Base-by-base conservation (phyloP, 805 yeast genomes). In the Saccharomyces kudriavzevii region DNA sequence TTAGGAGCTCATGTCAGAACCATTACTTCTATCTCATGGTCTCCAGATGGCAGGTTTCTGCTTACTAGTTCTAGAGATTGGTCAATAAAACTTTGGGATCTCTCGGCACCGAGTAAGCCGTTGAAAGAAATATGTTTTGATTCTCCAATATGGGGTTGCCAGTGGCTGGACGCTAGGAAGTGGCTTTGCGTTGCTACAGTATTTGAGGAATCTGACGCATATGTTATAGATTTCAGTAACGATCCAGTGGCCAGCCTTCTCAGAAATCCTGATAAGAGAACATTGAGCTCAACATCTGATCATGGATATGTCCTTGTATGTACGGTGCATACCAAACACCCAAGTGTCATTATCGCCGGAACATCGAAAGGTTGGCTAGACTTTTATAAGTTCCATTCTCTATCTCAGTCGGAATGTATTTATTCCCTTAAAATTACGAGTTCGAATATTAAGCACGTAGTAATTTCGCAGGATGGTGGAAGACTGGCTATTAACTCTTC, bases 1-100 rank as follows among this genome's bases (percentile, higher is more conserved):
- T 70, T 87, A 29, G 73, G 77, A 29, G 83, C 85, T 4, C 97
- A 92, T 63, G 77, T 82, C 1, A 72, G 89, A 47, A 79, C 91
- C 1, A 77, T 92, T 27, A 88, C 89, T 27, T 82, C 91, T 1
- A 53, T 86, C 17, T 72, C 79, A 55, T 91, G 97, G 97, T 84
- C 92, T 0, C 58, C 60, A 0, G 81, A 85, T 66, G 94, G 95
- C 0, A 67, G 87, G 25, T 88, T 79, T 60, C 60, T 91, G 1
- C 70, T 91, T 2, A 76, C 87, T 2, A 74, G 89, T 13, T 81
- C 91, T 0, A 81, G 89, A 60, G 97, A 92, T 67, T 90, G 96
- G 94, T 77, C 76, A 50, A 79, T 85, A 45, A 81, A 85, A 49
- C 64, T 90, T 29, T 91, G 97, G 96, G 96, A 89, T 70, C 68